These are phyloP conservation scores for Flagelloscypha sp. DNA, from an alignment of 768 basidiomycete genomes.

Conservation along the genomic window DNA sequence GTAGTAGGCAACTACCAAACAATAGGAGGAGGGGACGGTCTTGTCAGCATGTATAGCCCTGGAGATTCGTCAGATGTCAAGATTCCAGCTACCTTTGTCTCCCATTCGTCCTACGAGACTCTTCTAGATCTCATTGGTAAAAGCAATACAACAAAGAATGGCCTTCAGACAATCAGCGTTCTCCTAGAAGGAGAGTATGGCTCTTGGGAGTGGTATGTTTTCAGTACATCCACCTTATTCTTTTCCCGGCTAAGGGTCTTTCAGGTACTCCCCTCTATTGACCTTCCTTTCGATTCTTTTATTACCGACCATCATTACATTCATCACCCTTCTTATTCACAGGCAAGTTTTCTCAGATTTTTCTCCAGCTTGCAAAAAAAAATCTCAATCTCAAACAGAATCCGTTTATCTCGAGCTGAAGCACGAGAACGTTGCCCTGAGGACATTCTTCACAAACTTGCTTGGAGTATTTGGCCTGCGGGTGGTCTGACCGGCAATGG, in stretches of 20 bases:
- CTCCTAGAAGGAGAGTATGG: conserved; percentile 73
- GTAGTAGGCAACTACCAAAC: conserved; percentile 94
- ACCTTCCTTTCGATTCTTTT: conserved; percentile 84
- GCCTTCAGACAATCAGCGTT: conserved; percentile 65
- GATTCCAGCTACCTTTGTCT: conserved; percentile 86
- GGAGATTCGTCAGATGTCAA: conserved; percentile 81
- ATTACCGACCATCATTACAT: conserved; percentile 83
- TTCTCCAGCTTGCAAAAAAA: too few relatives aligned
- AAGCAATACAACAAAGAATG: conserved; percentile 76
- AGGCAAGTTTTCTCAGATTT: too few relatives aligned
- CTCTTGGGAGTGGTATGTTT: conserved; percentile 93
- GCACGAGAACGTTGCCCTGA: conserved; percentile 80
- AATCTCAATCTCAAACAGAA: too few relatives aligned
- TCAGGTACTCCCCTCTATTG: conserved; percentile 56
- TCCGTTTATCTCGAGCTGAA: conserved; percentile 76
- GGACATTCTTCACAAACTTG: conserved; percentile 66
- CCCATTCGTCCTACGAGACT: conserved; percentile 67
- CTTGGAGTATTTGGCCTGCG: conserved; percentile 78
- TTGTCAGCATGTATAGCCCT: conserved; percentile 90
- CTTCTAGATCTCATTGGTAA: conserved; percentile 60
- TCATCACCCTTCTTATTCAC: conserved; percentile 83
- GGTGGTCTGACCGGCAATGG: conserved; percentile 73
- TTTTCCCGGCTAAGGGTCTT: conserved; percentile 10
- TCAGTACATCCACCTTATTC: conserved; percentile 20
- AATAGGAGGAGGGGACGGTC: too few relatives aligned